Percentiles rank a stretch among this genome's conserved stretches.
These are phyloP conservation scores for Aspergillus sp. DNA, from an alignment of 2,329 filamentous ascomycete genomes.

Conservation along the genomic window DNA sequence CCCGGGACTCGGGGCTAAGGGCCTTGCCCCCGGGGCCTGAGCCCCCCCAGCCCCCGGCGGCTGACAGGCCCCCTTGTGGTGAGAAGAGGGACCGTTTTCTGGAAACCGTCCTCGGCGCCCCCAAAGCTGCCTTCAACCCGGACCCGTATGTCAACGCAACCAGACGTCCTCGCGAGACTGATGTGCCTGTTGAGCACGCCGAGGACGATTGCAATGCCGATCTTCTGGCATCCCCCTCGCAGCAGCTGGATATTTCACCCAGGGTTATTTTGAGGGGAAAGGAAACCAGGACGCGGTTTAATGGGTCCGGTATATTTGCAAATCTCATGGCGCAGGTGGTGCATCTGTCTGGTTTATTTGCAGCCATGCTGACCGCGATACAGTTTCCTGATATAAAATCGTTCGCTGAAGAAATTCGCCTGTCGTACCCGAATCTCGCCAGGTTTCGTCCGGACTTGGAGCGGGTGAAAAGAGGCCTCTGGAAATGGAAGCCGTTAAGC, in stretches of 20 bases:
- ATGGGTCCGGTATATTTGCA: slow-evolving; percentile 31
- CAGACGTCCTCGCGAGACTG: slow-evolving; percentile 5
- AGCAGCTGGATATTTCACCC: slow-evolving; percentile 24
- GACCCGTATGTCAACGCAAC: slow-evolving; percentile 18
- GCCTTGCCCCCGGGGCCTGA: neutral
- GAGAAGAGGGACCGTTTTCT: slow-evolving; percentile 24
- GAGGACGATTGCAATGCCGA: slow-evolving; percentile 11
- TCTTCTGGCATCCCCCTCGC: slow-evolving; percentile 17
- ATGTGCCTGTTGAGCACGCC: slow-evolving; percentile 7
- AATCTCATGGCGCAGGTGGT: slow-evolving; percentile 32
- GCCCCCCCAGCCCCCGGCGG: slow-evolving; percentile 7
- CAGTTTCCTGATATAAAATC: slow-evolving; percentile 31
- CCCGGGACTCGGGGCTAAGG: neutral
- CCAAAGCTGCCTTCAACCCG: slow-evolving; percentile 24
- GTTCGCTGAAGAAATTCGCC: slow-evolving; percentile 30
- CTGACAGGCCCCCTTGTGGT: slow-evolving; percentile 4
- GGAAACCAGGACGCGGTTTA: slow-evolving; percentile 33
- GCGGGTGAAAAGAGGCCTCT: slow-evolving; percentile 22
- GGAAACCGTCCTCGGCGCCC: slow-evolving; percentile 26
- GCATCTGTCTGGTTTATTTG: neutral
- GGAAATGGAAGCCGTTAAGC: slow-evolving; percentile 21
- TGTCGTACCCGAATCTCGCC: slow-evolving; percentile 26
- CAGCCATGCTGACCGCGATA: neutral
- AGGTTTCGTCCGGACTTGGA: slow-evolving; percentile 25
- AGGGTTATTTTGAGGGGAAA: slow-evolving; percentile 29